These are phyloP conservation scores for Trametes versicolor DNA, from an alignment of 1,284 basidiomycete species.

Conservation along the genomic window DNA sequence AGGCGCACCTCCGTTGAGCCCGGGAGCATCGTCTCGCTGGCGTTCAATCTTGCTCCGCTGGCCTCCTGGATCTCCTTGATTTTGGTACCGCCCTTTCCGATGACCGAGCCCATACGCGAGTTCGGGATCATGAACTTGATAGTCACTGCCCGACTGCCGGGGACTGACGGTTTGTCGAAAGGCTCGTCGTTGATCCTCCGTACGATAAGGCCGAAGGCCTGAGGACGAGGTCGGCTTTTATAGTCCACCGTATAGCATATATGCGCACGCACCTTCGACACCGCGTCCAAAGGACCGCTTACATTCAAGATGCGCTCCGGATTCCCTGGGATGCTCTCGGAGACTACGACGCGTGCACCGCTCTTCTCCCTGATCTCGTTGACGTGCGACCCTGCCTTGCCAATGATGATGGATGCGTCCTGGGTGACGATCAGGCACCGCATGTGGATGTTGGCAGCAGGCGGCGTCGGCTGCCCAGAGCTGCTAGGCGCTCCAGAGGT, in stretches of 20 bases:
- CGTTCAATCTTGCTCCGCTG: conserved; percentile 94
- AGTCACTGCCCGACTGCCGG: conserved; percentile 97
- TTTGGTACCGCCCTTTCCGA: conserved; percentile 96
- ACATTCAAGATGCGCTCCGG: conserved; percentile 98
- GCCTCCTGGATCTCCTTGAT: conserved; percentile 99
- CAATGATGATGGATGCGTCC: conserved; percentile 99
- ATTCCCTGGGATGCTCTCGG: conserved; percentile 96
- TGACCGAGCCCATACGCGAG: conserved; percentile 99
- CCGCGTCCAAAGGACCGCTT: conserved; percentile 96
- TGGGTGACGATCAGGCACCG: conserved; percentile 98
- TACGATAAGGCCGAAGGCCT: conserved; percentile 99
- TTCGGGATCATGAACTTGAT: conserved; percentile 99
- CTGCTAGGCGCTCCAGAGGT: conserved; percentile 56
- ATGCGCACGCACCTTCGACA: conserved; percentile 81
- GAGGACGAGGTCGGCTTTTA: conserved; percentile 25
- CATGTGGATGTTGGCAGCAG: conserved; percentile 89
- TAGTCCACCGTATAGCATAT: conserved; percentile 6
- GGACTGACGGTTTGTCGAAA: conserved; percentile 96
- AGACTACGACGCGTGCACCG: conserved; percentile 94
- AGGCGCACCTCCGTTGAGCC: conserved; percentile 92
- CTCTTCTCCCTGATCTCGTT: conserved; percentile 99
- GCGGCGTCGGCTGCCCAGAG: conserved; percentile 46
- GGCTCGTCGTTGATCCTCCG: conserved; percentile 99
- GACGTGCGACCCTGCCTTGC: conserved; percentile 95
- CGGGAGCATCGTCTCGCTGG: conserved; percentile 97